Evolutionary conservation across 345 rosid species (phyloP), one percentile per base, ranked within the genome.

Genomic region (Bruguiera gymnorhiza): DNA sequence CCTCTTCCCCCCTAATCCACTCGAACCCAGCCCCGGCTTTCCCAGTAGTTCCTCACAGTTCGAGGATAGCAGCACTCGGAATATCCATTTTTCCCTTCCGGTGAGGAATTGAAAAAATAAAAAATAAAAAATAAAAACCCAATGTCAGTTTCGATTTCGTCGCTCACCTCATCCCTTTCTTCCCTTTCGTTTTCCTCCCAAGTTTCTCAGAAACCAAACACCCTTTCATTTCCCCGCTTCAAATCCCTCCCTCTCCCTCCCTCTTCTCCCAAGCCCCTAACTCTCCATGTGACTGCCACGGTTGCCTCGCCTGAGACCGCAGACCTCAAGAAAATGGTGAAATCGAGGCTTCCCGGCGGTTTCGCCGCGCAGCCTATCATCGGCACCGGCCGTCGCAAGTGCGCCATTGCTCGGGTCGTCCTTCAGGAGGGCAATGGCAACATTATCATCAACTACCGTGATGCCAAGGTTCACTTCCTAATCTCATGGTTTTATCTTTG

Each of bases 361-460:
- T 89, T 95, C 75, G 93, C 97, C 6, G 96, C 97, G 23, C 97
- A 95, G 73, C 80, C 89, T 15, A 82, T 92, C 66, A 77, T 83
- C 32, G 99, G 99, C 58, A 95, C 97, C 21, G 99, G 97, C 13
- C 88, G 97, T 71, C 85, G 96, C 62, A 95, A 95, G 72, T 86
- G 92, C 76, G 95, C 99, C 68, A 84, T 86, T 52, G 97, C 99
- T 74, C 83, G 96, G 56, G 99, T 95, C 3, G 93, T 94, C 37
- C 93, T 94, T 60, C 97, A 89, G 70, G 98, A 91, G 77, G 98
- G 98, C 71, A 87, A 87, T 13, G 97, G 98, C 13, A 81, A 89
- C 63, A 88, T 91, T 70, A 72, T 88, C 69, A 91, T 94, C 75
- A 94, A 91, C 70, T 88, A 84, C 82, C 93, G 99, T 10, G 97